These are phyloP conservation scores for Aspergillus ostianus DNA, from an alignment of 495 filamentous ascomycete species.

Conservation along the genomic window DNA sequence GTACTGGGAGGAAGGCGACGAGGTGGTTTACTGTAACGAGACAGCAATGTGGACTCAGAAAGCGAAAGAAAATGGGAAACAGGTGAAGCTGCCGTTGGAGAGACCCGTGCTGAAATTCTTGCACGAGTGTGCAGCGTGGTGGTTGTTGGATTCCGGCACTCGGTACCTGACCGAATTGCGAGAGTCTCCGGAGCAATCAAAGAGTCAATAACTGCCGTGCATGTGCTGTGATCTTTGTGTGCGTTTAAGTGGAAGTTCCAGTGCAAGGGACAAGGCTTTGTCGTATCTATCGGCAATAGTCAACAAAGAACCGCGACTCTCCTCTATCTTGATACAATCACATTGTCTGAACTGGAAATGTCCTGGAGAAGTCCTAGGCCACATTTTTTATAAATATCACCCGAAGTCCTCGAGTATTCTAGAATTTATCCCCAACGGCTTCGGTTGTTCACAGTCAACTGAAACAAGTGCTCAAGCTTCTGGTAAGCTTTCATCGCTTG, in stretches of 20 bases:
- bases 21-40: slow-evolving; percentile 30
- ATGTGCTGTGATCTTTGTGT: too few species aligned
- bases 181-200: not conserved
- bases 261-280: too few species aligned
- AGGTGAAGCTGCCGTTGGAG: slow-evolving; percentile 30
- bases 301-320: not conserved
- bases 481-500: too few species aligned
- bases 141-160: slow-evolving; percentile 40
- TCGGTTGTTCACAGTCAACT: too few species aligned
- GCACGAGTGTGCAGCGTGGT: slow-evolving; percentile 40
- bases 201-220: too few species aligned
- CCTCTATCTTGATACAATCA: not conserved
- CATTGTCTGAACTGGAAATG: not conserved
- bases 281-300: too few species aligned
- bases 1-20: slow-evolving; percentile 16
- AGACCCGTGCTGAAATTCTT: slow-evolving; percentile 25
- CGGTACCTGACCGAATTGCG: slow-evolving; percentile 32
- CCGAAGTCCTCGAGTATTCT: too few species aligned
- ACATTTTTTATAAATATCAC: not conserved
- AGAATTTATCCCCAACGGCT: too few species aligned
- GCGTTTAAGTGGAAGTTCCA: too few species aligned
- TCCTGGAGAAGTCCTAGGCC: too few species aligned
- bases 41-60: slow-evolving; percentile 35
- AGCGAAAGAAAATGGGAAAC: slow-evolving; percentile 11
- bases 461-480: too few species aligned